These are phyloP conservation scores for Macaranga tanarius DNA, from an alignment of 441 rosid species.

Conservation along the genomic window DNA sequence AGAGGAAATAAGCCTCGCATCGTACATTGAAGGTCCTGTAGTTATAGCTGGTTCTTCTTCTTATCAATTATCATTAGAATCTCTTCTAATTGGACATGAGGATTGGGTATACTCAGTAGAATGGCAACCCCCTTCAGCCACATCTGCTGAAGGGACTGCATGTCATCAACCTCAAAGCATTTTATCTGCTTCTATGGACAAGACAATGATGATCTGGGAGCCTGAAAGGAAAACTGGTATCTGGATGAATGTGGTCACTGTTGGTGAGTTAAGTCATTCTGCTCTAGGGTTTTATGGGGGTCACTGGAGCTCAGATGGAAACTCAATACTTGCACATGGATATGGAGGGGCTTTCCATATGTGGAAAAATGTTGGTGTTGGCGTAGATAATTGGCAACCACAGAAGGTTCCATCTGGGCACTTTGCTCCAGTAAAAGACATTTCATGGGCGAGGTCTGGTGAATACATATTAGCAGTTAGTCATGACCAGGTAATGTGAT, in stretches of 20 bases:
- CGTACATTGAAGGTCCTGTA: conserved; percentile 89
- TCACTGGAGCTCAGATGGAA: conserved; percentile 78
- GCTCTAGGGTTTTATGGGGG: conserved; percentile 98
- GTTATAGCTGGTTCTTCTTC: conserved; percentile 57
- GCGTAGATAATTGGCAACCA: conserved; percentile 79
- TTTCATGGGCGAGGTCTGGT: conserved; percentile 76
- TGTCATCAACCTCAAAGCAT: conserved; percentile 68
- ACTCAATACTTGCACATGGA: conserved; percentile 81
- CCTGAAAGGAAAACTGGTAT: conserved; percentile 83
- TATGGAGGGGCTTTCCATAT: conserved; percentile 90
- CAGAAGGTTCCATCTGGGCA: conserved; percentile 93
- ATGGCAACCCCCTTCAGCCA: conserved; percentile 75
- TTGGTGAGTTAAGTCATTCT: conserved; percentile 96
- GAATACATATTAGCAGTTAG: conserved; percentile 83
- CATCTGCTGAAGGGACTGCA: conserved; percentile 31
- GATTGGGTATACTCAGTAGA: conserved; percentile 97
- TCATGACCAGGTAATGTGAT: conserved; percentile 77
- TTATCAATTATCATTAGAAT: conserved; percentile 89
- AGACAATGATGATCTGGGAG: conserved; percentile 98
- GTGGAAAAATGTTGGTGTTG: conserved; percentile 70
- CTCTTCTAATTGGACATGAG: conserved; percentile 94
- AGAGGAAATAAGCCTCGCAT: conserved; percentile 65
- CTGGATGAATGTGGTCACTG: conserved; percentile 97
- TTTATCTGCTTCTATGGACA: conserved; percentile 95
- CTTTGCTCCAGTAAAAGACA: conserved; percentile 78